Evolutionary conservation across 495 filamentous ascomycete genomes (phyloP), one percentile per base, ranked within the genome.

Genomic region (Daldinia concentrica): DNA sequence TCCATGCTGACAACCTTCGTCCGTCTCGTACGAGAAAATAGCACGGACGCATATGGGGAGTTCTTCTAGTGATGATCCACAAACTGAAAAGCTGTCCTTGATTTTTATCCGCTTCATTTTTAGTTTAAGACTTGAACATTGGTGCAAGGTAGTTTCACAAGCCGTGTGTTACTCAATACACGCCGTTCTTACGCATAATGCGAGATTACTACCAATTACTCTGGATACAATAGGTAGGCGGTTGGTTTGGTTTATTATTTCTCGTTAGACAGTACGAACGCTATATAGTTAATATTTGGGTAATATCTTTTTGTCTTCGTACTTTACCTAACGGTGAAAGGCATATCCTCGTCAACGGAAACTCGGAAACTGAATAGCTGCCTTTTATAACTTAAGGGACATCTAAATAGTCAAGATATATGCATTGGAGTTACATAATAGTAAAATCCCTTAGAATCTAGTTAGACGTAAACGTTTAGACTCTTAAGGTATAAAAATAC

Each of bases 41-140:
- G 32, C n/a, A n/a, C 29, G 58, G n/a, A 30, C 15, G 24, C 19
- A 39, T 54, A 32, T 22, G 26, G 50, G 24, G 37, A 52, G 45
- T 41, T 32, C 17, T 62, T 48, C 1, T 19, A 63, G 68, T 62
- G 60, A 61, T 68, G 56, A 62, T 65, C 64, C 41, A 37, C 4
- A 56, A 64, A n/a, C 8, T 7, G 37, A 27, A 36, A 24, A 14
- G 43, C 4, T 48, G 0, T 48, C 19, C 11, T 22, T 14, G 43
- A 48, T 48, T 12, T 22, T 22, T 48, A 24, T 14, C 17, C 43
- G 43, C 43, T 48, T 48, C 22, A 24, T 48, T 24, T 4, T 22
- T 24, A 11, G 17, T 12, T 48, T 24, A 24, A 24, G 39, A 48
- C 3, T 3, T 4, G 17, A 22, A 24, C 8, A 48, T 48, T 11